Conservation (phyloP, 2,329 filamentous ascomycete species). For the Aaosphaeria pasadenensis region DNA sequence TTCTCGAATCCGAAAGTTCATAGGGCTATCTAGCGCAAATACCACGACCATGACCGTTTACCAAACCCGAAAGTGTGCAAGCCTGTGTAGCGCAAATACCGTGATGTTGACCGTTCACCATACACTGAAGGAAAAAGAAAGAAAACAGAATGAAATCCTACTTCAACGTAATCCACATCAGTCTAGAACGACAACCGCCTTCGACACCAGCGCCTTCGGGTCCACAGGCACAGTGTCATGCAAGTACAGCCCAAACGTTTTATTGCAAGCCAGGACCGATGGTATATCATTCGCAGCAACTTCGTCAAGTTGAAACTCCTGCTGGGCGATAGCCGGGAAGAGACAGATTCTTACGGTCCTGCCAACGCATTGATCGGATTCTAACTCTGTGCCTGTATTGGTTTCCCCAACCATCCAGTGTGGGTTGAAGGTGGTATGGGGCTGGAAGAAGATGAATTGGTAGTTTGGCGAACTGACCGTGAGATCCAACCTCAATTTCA, state of each 20-base stretch:
- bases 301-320: not conserved
- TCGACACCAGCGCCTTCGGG: too few species aligned
- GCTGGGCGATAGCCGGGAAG: slow-evolving; percentile 8
- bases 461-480: slow-evolving; percentile 9
- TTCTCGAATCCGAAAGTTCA: too few species aligned
- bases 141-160: too few species aligned
- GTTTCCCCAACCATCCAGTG: slow-evolving; percentile 10
- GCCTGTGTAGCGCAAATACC: too few species aligned
- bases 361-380: not conserved
- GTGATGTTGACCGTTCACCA: too few species aligned
- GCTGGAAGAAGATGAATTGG: slow-evolving; percentile 7
- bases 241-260: slow-evolving; percentile 1
- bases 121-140: too few species aligned
- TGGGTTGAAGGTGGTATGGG: slow-evolving; percentile 4
- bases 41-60: too few species aligned
- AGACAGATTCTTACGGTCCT: slow-evolving; percentile 7
- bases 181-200: too few species aligned
- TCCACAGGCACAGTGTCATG: too few species aligned
- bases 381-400: not conserved
- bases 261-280: slow-evolving; percentile 5
- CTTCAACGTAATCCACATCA: too few species aligned
- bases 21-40: too few species aligned
- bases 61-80: too few species aligned
- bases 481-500: slow-evolving; percentile 8
- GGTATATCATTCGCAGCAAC: slow-evolving; percentile 1